Evolutionary conservation across 2,329 filamentous ascomycete species (phyloP).

Genomic region (Fusarium guadeloupense): DNA sequence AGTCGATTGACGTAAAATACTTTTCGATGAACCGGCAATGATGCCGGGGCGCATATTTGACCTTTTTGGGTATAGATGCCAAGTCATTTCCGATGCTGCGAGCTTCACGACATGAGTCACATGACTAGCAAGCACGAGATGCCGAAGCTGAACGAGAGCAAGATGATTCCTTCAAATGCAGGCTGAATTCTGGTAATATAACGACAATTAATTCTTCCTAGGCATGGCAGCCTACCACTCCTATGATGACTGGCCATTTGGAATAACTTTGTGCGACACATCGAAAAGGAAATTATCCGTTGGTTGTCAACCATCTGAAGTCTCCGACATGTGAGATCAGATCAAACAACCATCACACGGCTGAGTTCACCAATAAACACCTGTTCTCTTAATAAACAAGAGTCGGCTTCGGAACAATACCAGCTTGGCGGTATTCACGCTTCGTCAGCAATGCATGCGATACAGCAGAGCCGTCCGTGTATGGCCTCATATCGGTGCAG

Average conservation of each 20-base stretch:
- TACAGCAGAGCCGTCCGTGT: slow-evolving; percentile 2
- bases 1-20: neutral
- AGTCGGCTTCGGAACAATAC: neutral
- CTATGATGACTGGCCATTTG: neutral
- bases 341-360: neutral
- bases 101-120: neutral
- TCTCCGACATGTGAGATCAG: slow-evolving; percentile 7
- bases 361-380: slow-evolving; percentile 1
- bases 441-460: slow-evolving; percentile 19
- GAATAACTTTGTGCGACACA: neutral
- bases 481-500: slow-evolving; percentile 12
- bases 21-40: slow-evolving; percentile 2
- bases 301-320: neutral
- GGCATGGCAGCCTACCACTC: neutral
- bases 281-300: neutral
- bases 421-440: neutral
- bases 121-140: neutral
- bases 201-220: neutral
- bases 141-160: neutral
- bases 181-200: neutral
- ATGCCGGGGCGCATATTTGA: slow-evolving; percentile 12
- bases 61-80: slow-evolving; percentile 10
- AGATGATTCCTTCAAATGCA: neutral
- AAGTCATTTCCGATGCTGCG: neutral
- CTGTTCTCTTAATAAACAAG: neutral